Conservation (phyloP, 768 basidiomycete species). For the Tulasnella sp. region DNA sequence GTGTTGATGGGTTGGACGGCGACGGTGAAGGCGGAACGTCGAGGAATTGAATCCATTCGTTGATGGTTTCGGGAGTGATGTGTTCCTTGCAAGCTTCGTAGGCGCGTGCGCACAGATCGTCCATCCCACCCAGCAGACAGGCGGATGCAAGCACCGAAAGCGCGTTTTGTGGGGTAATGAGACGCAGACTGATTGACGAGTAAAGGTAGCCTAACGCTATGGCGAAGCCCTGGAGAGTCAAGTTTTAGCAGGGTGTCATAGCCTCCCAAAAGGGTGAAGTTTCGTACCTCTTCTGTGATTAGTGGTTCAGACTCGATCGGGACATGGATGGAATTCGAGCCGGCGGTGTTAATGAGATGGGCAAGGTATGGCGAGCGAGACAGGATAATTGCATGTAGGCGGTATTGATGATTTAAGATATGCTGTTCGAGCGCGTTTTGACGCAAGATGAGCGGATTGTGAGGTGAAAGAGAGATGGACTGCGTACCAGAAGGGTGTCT, state of each 20-base stretch:
- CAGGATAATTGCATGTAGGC: slow-evolving; percentile 74
- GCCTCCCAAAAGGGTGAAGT: neutral
- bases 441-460: neutral
- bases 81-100: slow-evolving; percentile 68
- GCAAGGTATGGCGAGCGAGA: slow-evolving; percentile 81
- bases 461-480: neutral
- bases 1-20: neutral
- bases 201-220: slow-evolving; percentile 77
- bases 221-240: slow-evolving; percentile 47
- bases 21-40: slow-evolving; percentile 23
- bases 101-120: slow-evolving; percentile 67
- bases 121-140: slow-evolving; percentile 77
- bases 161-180: slow-evolving; percentile 67
- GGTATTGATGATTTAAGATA: slow-evolving; percentile 32
- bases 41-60: slow-evolving; percentile 67
- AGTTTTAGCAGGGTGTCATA: neutral
- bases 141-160: slow-evolving; percentile 77
- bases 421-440: neutral
- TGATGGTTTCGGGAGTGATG: slow-evolving; percentile 62
- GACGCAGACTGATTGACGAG: slow-evolving; percentile 55
- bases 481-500: slow-evolving; percentile 59
- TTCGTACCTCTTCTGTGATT: slow-evolving; percentile 68
- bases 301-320: slow-evolving; percentile 68
- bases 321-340: slow-evolving; percentile 56
- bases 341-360: slow-evolving; percentile 72